A percentile compares a stretch with the other conserved stretches of the same genome.
These are phyloP conservation scores for Cryphonectria nitschkei DNA, from an alignment of 2,329 filamentous ascomycete species.

Conservation along the genomic window DNA sequence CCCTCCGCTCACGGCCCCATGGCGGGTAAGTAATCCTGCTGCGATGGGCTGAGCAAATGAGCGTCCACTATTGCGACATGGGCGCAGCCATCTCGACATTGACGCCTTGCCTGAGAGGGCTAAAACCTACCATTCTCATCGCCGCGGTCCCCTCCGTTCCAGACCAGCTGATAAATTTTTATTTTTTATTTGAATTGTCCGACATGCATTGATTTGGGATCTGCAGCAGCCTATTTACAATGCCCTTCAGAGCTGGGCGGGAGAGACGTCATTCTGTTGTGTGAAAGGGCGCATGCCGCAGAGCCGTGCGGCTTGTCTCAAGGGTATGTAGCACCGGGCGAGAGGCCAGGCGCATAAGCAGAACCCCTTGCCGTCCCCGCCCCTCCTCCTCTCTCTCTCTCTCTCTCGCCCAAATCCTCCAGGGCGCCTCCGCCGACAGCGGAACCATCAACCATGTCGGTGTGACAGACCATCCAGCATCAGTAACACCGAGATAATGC, in stretches of 20 bases:
- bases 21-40: neutral
- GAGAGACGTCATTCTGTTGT: neutral
- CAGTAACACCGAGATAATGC: neutral
- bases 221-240: constrained; percentile 4
- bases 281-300: constrained; percentile 3
- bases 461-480: neutral
- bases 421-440: neutral
- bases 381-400: neutral
- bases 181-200: neutral
- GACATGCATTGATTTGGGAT: neutral
- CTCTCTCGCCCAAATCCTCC: neutral
- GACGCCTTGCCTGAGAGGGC: constrained; percentile 19
- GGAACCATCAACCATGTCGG: neutral
- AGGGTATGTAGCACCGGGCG: neutral
- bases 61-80: constrained; percentile 12
- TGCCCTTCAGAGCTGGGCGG: neutral
- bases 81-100: constrained; percentile 25
- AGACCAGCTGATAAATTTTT: neutral
- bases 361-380: neutral
- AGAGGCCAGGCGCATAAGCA: neutral
- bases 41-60: constrained; percentile 1
- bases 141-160: neutral
- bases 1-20: neutral
- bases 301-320: too few relatives aligned
- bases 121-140: neutral